A percentile compares a stretch with the other conserved stretches of the same genome.
Conservation (phyloP, 169 alveolate species). For the Babesia divergens region DNA sequence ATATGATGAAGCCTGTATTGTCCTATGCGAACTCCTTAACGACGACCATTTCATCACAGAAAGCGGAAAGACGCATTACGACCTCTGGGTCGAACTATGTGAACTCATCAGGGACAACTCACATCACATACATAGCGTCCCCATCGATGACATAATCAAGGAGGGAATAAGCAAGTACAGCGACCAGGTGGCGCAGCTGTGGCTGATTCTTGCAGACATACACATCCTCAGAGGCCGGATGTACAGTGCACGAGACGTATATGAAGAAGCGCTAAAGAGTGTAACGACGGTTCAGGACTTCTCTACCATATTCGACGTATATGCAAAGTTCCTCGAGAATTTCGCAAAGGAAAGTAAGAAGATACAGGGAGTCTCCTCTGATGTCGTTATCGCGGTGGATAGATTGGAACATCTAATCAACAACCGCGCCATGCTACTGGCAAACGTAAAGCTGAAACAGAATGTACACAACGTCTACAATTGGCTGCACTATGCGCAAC, state of each 20-base stretch:
- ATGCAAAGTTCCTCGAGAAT: conserved; percentile 82
- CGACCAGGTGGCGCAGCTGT: conserved; percentile 85
- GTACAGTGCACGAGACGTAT: conserved; percentile 82
- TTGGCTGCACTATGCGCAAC: conserved; percentile 83
- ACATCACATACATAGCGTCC: conserved; percentile 49
- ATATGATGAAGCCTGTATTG: conserved; percentile 74
- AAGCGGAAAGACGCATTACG: conserved; percentile 76
- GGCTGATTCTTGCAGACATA: conserved; percentile 85
- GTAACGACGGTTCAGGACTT: conserved; percentile 87
- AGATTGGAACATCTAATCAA: conserved; percentile 74
- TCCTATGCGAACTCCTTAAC: conserved; percentile 75
- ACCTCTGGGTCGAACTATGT: conserved; percentile 79
- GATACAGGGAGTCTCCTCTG: conserved; percentile 6
- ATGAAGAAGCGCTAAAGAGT: conserved; percentile 82
- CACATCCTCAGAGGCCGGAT: conserved; percentile 76
- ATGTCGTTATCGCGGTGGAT: conserved; percentile 65
- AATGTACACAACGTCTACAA: conserved; percentile 89
- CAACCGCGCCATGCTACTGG: conserved; percentile 77
- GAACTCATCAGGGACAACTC: conserved; percentile 81
- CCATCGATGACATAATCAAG: conserved; percentile 77
- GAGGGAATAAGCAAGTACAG: conserved; percentile 82
- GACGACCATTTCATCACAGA: conserved; percentile 77
- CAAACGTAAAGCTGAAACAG: conserved; percentile 80
- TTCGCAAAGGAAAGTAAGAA: conserved; percentile 69
- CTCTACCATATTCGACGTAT: conserved; percentile 82